A percentile compares a stretch with the other conserved stretches of the same genome.
Evolutionary conservation across 176 grass and related monocot genomes (phyloP).

Genomic region (Eleusine coracana): DNA sequence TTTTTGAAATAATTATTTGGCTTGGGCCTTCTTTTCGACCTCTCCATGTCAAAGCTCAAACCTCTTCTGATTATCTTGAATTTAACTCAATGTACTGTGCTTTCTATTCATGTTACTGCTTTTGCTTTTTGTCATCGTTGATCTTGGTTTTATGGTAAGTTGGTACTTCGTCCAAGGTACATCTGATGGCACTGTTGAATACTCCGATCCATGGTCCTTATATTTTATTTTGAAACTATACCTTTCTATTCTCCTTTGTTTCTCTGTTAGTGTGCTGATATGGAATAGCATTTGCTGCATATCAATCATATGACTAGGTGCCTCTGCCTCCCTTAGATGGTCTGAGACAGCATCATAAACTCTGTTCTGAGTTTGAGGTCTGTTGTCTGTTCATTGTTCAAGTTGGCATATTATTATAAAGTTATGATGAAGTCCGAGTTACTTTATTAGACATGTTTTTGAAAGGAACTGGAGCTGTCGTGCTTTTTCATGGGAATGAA

Average conservation of each 20-base stretch:
- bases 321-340: not conserved
- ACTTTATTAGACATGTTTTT: not conserved
- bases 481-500: not conserved
- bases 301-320: not conserved
- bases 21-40: not conserved
- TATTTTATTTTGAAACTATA: not conserved
- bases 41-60: not conserved
- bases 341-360: not conserved
- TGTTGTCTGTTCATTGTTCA: constrained; percentile 8
- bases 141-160: constrained; percentile 1
- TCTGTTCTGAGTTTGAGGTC: not conserved
- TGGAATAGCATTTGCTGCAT: not conserved
- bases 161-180: not conserved
- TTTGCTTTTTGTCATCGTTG: not conserved
- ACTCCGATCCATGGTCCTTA: not conserved
- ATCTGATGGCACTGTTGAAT: constrained; percentile 13
- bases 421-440: not conserved
- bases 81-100: not conserved
- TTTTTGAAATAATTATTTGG: not conserved
- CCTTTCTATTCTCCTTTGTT: not conserved
- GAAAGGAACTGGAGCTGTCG: constrained; percentile 1
- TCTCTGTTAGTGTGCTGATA: constrained; percentile 19
- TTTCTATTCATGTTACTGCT: not conserved
- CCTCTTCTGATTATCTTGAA: not conserved
- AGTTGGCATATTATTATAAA: not conserved